Conservation (phyloP, 805 yeast species). For the Starmerella scarabaei region DNA sequence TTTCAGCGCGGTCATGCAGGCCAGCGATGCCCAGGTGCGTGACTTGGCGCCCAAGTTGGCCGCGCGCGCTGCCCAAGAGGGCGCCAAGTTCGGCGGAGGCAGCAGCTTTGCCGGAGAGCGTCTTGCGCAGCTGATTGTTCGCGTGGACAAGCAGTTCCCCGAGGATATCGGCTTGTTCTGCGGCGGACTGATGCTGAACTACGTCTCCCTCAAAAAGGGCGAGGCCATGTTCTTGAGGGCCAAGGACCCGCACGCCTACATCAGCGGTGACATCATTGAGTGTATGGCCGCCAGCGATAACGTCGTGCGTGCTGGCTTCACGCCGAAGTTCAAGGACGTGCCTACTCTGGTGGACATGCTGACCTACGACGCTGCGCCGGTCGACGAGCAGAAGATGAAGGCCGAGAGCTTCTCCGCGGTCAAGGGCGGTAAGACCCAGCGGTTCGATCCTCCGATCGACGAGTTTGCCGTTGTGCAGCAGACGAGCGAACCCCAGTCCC, state of each 20-base stretch:
- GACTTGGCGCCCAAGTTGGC: conserved; percentile 54
- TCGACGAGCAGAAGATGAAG: conserved; percentile 85
- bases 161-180: conserved; percentile 90
- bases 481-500: conserved; percentile 37
- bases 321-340: conserved; percentile 98
- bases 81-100: conserved; percentile 23
- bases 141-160: conserved; percentile 81
- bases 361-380: conserved; percentile 79
- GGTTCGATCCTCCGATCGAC: conserved; percentile 92
- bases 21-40: conserved; percentile 47
- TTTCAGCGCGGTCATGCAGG: conserved; percentile 74
- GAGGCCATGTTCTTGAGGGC: conserved; percentile 96
- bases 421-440: conserved; percentile 27
- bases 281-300: conserved; percentile 99
- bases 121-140: conserved; percentile 59
- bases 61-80: conserved; percentile 41
- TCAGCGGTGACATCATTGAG: conserved; percentile 92
- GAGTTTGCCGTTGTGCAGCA: conserved; percentile 92
- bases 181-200: conserved; percentile 86
- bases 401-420: conserved; percentile 38
- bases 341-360: conserved; percentile 77
- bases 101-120: conserved; percentile 30
- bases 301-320: conserved; percentile 96
- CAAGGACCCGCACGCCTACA: conserved; percentile 96
- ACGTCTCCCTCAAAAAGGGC: conserved; percentile 68